Conservation (phyloP, 2,329 filamentous ascomycete species). For the Dothideomycetes sp. region DNA sequence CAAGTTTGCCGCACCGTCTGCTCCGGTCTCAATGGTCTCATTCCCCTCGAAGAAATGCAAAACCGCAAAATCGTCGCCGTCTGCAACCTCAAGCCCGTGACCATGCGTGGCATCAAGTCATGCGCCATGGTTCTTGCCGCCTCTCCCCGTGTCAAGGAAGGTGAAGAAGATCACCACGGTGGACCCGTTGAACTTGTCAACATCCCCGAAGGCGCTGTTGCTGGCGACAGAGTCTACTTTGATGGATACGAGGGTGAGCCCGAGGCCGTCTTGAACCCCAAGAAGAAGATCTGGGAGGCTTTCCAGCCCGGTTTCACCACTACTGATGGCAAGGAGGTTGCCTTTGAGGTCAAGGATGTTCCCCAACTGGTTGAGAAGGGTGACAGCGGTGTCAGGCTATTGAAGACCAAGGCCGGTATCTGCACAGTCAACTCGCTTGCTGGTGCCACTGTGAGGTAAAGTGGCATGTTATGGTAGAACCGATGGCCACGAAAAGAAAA, state of each 20-base stretch:
- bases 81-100: slow-evolving; percentile 97
- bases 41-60: slow-evolving; percentile 95
- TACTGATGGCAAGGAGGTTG: slow-evolving; percentile 69
- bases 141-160: slow-evolving; percentile 72
- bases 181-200: slow-evolving; percentile 86
- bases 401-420: slow-evolving; percentile 70
- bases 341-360: slow-evolving; percentile 71
- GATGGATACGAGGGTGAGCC: slow-evolving; percentile 91
- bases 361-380: slow-evolving; percentile 60
- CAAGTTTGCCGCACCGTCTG: slow-evolving; percentile 91
- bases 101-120: slow-evolving; percentile 85
- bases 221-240: slow-evolving; percentile 84
- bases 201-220: slow-evolving; percentile 67
- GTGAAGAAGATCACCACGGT: slow-evolving; percentile 75
- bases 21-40: slow-evolving; percentile 86
- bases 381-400: slow-evolving; percentile 46
- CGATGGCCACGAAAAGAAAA: too few species aligned
- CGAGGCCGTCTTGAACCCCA: slow-evolving; percentile 89
- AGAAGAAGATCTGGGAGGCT: slow-evolving; percentile 99
- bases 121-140: slow-evolving; percentile 91
- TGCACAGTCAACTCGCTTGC: slow-evolving; percentile 78
- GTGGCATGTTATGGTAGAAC: too few species aligned
- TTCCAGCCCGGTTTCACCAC: slow-evolving; percentile 96
- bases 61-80: slow-evolving; percentile 89
- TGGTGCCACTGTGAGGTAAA: slow-evolving; percentile 71